Evolutionary conservation across 176 grass and related monocot genomes (phyloP).

Genomic region (Zizania latifolia): DNA sequence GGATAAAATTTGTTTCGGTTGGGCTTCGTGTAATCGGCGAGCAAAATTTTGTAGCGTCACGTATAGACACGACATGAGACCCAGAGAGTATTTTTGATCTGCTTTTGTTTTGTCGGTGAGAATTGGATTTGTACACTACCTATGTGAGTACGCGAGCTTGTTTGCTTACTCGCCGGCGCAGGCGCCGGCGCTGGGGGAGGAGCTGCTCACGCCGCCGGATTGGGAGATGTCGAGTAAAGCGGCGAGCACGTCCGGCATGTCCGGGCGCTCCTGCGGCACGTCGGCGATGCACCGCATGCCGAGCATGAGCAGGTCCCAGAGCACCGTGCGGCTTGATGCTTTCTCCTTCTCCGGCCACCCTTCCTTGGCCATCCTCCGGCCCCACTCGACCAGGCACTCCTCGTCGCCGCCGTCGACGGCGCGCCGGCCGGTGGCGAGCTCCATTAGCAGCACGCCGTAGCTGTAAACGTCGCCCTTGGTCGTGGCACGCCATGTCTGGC

Average conservation of each 20-base stretch:
- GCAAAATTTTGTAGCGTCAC: neutral
- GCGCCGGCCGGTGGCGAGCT: conserved; percentile 62
- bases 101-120: neutral
- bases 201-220: neutral
- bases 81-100: too few relatives aligned
- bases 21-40: too few relatives aligned
- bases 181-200: neutral
- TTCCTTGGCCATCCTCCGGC: conserved; percentile 33
- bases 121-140: neutral
- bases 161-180: neutral
- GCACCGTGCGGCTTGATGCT: neutral
- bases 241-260: conserved; percentile 48
- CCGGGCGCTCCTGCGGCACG: conserved; percentile 50
- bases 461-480: conserved; percentile 92
- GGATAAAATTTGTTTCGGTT: too few relatives aligned
- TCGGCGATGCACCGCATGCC: conserved; percentile 61
- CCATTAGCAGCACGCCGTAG: conserved; percentile 81
- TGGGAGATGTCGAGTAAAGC: conserved; percentile 28
- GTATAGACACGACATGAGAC: too few relatives aligned
- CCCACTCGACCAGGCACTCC: conserved; percentile 78
- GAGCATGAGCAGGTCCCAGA: conserved; percentile 42
- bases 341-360: neutral
- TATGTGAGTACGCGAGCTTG: neutral
- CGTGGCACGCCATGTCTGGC: conserved; percentile 77
- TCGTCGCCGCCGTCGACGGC: conserved; percentile 70